phyloP scores from a whole-genome alignment of 805 yeast species.

The fission yeast (Schizosaccharomyces pombe) region DNA sequence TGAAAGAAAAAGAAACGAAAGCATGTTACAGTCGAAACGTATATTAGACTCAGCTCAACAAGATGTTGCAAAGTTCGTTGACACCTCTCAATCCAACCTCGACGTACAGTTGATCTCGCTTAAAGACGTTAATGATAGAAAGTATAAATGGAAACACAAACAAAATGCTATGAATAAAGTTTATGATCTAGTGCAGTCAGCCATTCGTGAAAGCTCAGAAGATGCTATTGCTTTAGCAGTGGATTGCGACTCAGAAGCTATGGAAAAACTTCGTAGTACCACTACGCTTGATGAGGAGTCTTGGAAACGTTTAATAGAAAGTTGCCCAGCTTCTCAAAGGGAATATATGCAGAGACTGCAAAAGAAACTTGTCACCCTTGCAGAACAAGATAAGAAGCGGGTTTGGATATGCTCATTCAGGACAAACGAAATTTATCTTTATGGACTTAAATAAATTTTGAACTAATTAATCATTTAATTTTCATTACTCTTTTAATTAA shows the following conservation, averaged over 20 bases:
- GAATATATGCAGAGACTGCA: neutral
- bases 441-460: neutral
- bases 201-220: neutral
- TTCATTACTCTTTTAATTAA: neutral
- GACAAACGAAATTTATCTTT: neutral
- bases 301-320: neutral
- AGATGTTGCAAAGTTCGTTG: neutral
- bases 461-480: neutral
- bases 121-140: neutral
- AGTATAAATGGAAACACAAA: neutral
- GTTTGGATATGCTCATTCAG: slow-evolving; percentile 2
- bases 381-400: neutral
- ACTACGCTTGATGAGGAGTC: neutral
- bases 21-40: neutral
- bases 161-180: slow-evolving; percentile 4
- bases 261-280: neutral
- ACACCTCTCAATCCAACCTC: neutral
- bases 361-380: neutral
- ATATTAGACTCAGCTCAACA: neutral
- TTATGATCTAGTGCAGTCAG: neutral
- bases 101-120: slow-evolving; percentile 3
- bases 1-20: slow-evolving; percentile 9
- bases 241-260: neutral
- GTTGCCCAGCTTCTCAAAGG: slow-evolving; percentile 1
- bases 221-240: neutral